Evolutionary conservation across 257 asterid genomes (phyloP).

Genomic region (Solanum chiquidenum): DNA sequence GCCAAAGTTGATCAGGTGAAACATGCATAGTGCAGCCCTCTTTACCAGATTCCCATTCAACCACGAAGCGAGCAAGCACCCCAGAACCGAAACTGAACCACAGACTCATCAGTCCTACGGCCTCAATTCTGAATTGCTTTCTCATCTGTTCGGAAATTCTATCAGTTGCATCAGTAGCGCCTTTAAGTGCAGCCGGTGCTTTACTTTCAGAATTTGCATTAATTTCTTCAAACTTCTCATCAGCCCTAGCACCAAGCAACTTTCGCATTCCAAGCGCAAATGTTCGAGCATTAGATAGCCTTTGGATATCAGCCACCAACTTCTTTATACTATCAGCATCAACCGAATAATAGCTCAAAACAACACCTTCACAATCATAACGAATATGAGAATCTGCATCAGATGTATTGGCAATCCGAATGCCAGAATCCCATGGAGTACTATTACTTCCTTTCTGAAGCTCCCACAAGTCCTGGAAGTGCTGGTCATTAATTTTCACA

Average conservation of each 20-base stretch:
- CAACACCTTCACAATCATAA: slow-evolving; percentile 92
- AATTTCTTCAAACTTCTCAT: slow-evolving; percentile 64
- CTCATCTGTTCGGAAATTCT: slow-evolving; percentile 79
- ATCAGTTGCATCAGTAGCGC: slow-evolving; percentile 41
- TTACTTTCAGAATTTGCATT: slow-evolving; percentile 40
- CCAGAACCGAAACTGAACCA: slow-evolving; percentile 99
- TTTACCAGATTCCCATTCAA: slow-evolving; percentile 96
- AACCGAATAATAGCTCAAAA: slow-evolving; percentile 80
- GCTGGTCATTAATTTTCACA: slow-evolving; percentile 82
- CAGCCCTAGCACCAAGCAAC: slow-evolving; percentile 78
- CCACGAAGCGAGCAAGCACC: slow-evolving; percentile 92
- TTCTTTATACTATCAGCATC: slow-evolving; percentile 87
- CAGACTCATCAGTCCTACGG: slow-evolving; percentile 93
- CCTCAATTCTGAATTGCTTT: slow-evolving; percentile 85
- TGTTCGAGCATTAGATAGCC: slow-evolving; percentile 86
- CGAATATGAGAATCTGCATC: slow-evolving; percentile 94
- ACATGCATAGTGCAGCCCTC: slow-evolving; percentile 99
- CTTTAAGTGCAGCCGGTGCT: slow-evolving; percentile 44
- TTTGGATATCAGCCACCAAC: slow-evolving; percentile 81
- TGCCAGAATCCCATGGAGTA: slow-evolving; percentile 90
- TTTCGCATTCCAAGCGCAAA: slow-evolving; percentile 89
- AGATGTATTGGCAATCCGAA: slow-evolving; percentile 93
- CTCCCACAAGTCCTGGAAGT: slow-evolving; percentile 87
- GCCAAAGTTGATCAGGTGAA: slow-evolving; percentile 98
- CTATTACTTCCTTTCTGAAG: slow-evolving; percentile 79